Evolutionary conservation across 805 yeast genomes (phyloP).

Genomic region (Tetrapisispora arboricola): DNA sequence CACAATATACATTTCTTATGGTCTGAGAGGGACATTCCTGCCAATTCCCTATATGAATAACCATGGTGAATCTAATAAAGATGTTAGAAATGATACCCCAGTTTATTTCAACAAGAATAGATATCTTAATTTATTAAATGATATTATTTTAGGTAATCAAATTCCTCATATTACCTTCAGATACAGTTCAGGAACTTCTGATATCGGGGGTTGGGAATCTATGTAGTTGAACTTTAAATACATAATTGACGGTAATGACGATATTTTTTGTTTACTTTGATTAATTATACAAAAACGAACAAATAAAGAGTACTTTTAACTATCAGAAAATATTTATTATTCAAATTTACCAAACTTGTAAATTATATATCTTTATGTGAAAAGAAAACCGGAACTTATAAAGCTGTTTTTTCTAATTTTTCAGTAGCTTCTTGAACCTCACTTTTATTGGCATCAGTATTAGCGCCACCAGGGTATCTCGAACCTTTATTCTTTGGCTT

Average conservation of each 20-base stretch:
- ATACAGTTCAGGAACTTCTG: constrained; percentile 65
- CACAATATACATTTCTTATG: constrained; percentile 41
- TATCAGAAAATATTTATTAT: too few species aligned
- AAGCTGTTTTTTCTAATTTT: constrained; percentile 17
- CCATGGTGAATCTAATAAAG: constrained; percentile 80
- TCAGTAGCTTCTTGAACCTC: constrained; percentile 17
- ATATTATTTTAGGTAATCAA: constrained; percentile 71
- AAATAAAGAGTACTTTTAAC: too few species aligned
- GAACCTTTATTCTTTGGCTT: constrained; percentile 82
- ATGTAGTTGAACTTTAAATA: too few species aligned
- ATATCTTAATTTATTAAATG: constrained; percentile 56
- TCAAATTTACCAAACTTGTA: too few species aligned
- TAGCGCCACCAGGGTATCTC: constrained; percentile 68
- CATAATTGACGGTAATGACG: too few species aligned
- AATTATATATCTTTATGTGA: not conserved
- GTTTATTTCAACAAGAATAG: constrained; percentile 50
- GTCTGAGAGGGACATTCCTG: constrained; percentile 68
- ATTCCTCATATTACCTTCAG: constrained; percentile 69
- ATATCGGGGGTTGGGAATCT: constrained; percentile 92
- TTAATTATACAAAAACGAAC: too few species aligned
- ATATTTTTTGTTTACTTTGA: too few species aligned
- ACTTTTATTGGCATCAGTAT: constrained; percentile 27
- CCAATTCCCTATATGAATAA: constrained; percentile 76
- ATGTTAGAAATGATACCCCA: constrained; percentile 59
- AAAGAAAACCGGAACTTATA: constrained; percentile 1